Conservation (phyloP, 73 alveolate species). For the Blepharisma stoltei region DNA sequence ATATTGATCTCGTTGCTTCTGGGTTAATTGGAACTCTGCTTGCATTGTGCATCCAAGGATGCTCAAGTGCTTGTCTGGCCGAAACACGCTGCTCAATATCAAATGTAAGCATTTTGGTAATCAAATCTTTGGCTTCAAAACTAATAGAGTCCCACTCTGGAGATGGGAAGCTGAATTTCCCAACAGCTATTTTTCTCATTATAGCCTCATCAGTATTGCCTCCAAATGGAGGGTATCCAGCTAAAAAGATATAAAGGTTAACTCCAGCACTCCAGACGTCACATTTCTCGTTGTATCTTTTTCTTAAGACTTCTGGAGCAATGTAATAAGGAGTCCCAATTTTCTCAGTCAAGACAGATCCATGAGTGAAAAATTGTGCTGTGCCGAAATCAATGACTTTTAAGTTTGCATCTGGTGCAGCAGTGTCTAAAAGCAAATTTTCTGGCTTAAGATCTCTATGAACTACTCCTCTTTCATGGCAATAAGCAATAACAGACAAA, state of each 20-base stretch:
- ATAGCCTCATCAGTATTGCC: conserved; percentile 46
- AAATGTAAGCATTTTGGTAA: conserved; percentile 45
- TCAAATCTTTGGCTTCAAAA: conserved; percentile 58
- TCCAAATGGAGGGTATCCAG: conserved; percentile 83
- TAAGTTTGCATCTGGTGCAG: conserved; percentile 52
- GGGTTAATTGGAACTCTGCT: conserved; percentile 27
- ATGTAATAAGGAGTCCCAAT: conserved; percentile 76
- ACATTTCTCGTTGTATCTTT: conserved; percentile 60
- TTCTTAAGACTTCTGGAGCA: conserved; percentile 71
- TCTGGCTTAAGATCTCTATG: conserved; percentile 78
- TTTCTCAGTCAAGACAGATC: conserved; percentile 46
- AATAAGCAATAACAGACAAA: conserved; percentile 67
- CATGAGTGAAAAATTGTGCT: conserved; percentile 52
- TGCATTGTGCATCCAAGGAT: conserved; percentile 62
- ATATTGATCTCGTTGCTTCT: conserved; percentile 30
- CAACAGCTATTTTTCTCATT: conserved; percentile 43
- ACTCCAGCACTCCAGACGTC: conserved; percentile 82
- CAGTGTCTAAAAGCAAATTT: conserved; percentile 50
- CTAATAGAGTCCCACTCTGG: conserved; percentile 50
- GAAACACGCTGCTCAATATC: conserved; percentile 48
- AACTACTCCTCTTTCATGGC: conserved; percentile 60
- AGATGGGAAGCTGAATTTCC: conserved; percentile 41
- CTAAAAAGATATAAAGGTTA: conserved; percentile 60
- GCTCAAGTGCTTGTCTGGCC: conserved; percentile 60
- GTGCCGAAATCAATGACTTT: conserved; percentile 85